These are phyloP conservation scores for Stephania yunnanensis DNA, from an alignment of 164 flowering plant species.

Conservation along the genomic window DNA sequence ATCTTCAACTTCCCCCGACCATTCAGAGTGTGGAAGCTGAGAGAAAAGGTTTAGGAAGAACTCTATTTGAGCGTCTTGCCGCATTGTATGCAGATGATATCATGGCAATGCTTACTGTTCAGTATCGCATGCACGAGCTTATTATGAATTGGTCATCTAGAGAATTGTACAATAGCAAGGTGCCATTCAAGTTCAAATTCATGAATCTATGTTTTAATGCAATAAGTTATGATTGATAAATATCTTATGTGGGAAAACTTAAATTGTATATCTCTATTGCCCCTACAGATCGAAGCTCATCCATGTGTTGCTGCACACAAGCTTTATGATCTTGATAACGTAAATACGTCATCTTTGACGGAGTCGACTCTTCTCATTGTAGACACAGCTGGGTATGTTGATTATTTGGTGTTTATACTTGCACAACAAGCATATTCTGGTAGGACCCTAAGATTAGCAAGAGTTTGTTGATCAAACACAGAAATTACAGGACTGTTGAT, in stretches of 20 bases:
- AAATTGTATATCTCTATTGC: neutral
- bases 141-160: conserved; percentile 96
- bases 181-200: conserved; percentile 22
- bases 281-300: conserved; percentile 73
- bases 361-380: conserved; percentile 85
- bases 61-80: conserved; percentile 95
- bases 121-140: conserved; percentile 97
- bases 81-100: conserved; percentile 74
- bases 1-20: conserved; percentile 99
- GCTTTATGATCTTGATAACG: conserved; percentile 83
- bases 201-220: neutral
- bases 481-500: too few relatives aligned
- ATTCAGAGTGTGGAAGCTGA: conserved; percentile 97
- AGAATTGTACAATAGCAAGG: conserved; percentile 91
- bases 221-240: conserved; percentile 1
- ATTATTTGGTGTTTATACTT: neutral
- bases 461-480: too few relatives aligned
- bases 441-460: too few relatives aligned
- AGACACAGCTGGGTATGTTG: conserved; percentile 85
- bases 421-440: neutral
- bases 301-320: conserved; percentile 89
- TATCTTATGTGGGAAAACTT: neutral
- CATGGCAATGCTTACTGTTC: conserved; percentile 90
- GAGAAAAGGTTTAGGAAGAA: conserved; percentile 90
- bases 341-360: conserved; percentile 66